phyloP scores from a whole-genome alignment of 225 moss, liverwort and hornwort species.

The Bryoerythrophyllum caledonicum region DNA sequence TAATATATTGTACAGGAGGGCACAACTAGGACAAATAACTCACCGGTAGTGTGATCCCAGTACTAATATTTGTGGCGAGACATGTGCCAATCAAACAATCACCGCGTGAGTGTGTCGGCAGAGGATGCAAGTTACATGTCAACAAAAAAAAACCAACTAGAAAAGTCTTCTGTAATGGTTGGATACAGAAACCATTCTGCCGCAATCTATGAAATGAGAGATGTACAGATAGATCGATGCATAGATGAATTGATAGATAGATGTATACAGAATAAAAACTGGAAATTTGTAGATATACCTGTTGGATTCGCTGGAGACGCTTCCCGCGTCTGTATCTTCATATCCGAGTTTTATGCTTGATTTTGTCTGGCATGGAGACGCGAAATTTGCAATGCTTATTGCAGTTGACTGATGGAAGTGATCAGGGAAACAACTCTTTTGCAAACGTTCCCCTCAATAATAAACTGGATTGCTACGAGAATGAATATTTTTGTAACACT shows the following conservation, averaged over 20 bases:
- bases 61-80: slow-evolving; percentile 28
- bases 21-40: slow-evolving; percentile 31
- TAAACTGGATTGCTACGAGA: neutral
- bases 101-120: slow-evolving; percentile 30
- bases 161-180: neutral
- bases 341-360: slow-evolving; percentile 31
- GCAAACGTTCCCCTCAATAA: neutral
- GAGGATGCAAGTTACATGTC: neutral
- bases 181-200: slow-evolving; percentile 8
- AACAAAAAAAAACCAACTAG: neutral
- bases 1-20: neutral
- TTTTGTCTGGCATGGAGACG: slow-evolving; percentile 29
- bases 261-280: neutral
- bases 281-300: slow-evolving; percentile 33
- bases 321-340: slow-evolving; percentile 43
- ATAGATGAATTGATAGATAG: too few relatives aligned
- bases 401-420: neutral
- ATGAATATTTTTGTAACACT: neutral
- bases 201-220: neutral
- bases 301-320: slow-evolving; percentile 53
- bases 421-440: neutral
- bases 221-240: too few relatives aligned
- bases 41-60: slow-evolving; percentile 62
- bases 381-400: slow-evolving; percentile 20
- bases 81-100: slow-evolving; percentile 30